phyloP scores from a whole-genome alignment of 2,329 filamentous ascomycete species.

The Aspergillus felis region DNA sequence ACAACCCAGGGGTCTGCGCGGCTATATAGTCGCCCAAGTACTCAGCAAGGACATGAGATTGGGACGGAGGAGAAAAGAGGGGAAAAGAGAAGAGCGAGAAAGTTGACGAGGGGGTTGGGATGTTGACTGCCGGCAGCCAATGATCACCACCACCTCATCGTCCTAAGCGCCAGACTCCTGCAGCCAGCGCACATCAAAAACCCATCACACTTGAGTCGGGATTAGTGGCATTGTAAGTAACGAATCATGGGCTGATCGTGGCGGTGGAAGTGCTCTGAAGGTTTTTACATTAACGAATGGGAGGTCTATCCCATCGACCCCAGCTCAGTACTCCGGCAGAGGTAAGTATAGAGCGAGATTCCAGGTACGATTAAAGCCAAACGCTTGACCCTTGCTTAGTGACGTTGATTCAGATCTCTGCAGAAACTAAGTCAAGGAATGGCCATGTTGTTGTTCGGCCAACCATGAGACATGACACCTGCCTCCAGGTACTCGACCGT shows the following conservation, averaged over 20 bases:
- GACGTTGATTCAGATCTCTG: background rate
- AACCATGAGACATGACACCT: background rate
- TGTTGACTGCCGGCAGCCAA: background rate
- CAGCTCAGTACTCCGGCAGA: background rate
- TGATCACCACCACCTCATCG: background rate
- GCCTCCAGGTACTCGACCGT: background rate
- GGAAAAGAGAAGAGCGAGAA: background rate
- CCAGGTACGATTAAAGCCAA: background rate
- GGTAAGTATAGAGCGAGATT: background rate
- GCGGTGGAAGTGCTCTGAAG: background rate
- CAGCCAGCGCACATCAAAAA: background rate
- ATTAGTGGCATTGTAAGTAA: background rate
- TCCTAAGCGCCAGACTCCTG: background rate
- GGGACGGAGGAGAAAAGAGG: background rate
- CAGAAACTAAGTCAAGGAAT: background rate
- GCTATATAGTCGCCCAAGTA: slow-evolving; percentile 29
- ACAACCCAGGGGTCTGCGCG: slow-evolving; percentile 20
- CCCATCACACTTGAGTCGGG: background rate
- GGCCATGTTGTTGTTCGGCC: background rate
- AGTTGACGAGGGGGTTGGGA: background rate
- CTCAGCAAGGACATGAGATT: background rate
- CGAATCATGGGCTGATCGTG: background rate
- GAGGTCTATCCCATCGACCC: background rate
- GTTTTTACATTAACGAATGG: background rate
- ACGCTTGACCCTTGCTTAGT: background rate